Percentiles rank a stretch among this genome's conserved stretches.
These are phyloP conservation scores for Imleria badia DNA, from an alignment of 768 basidiomycete genomes.

Conservation along the genomic window DNA sequence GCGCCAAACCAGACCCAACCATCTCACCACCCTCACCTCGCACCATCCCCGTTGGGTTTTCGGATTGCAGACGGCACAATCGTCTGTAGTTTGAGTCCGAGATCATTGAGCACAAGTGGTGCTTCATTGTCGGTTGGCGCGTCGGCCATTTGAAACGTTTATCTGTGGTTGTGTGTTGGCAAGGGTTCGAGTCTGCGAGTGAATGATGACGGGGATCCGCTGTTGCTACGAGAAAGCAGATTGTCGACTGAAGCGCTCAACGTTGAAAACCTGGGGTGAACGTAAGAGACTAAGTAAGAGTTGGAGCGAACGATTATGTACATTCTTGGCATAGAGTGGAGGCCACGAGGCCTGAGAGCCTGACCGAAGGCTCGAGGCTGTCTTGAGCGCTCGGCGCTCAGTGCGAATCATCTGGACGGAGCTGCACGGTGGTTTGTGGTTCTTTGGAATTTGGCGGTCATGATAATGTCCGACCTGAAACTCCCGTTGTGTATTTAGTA, in stretches of 20 bases:
- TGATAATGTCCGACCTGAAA: too few species aligned
- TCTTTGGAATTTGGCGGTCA: too few species aligned
- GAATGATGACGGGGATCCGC: neutral
- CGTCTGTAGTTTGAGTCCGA: slow-evolving; percentile 5
- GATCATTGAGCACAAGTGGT: neutral
- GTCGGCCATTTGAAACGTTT: slow-evolving; percentile 5
- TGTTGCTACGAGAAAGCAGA: neutral
- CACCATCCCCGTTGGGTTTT: neutral
- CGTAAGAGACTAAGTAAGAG: neutral
- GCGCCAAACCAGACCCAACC: neutral
- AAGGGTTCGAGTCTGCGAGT: neutral
- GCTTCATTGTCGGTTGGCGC: neutral
- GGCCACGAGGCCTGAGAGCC: slow-evolving; percentile 8
- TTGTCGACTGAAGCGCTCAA: neutral
- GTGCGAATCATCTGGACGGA: too few species aligned
- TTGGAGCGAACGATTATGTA: slow-evolving; percentile 1
- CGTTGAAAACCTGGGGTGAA: neutral
- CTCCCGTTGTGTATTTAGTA: too few species aligned
- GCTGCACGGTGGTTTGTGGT: too few species aligned
- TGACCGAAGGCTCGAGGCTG: slow-evolving; percentile 2
- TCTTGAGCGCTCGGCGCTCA: neutral
- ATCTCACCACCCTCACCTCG: slow-evolving; percentile 11
- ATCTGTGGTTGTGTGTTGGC: neutral
- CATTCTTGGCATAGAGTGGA: neutral
- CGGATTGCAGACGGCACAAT: slow-evolving; percentile 18